These are phyloP conservation scores for Stephania japonica DNA, from an alignment of 164 flowering plant genomes.

Conservation along the genomic window DNA sequence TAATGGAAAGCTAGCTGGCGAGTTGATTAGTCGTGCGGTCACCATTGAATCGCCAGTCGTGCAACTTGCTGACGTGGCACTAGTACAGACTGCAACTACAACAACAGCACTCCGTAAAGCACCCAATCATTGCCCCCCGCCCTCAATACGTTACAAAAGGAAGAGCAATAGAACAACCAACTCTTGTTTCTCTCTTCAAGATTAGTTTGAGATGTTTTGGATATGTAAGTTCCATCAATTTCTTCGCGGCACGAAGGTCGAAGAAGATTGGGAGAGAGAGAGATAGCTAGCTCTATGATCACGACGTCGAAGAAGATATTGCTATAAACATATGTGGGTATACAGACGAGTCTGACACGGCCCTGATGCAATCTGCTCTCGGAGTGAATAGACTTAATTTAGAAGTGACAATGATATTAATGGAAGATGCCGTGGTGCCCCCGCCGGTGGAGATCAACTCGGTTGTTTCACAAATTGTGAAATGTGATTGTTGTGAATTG, in stretches of 20 bases:
- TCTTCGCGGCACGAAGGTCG: conserved; percentile 20
- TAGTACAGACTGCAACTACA: too few relatives aligned
- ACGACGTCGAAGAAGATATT: too few relatives aligned
- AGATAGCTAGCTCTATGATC: conserved; percentile 40
- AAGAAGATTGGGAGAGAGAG: conserved; percentile 76
- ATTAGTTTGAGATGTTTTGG: conserved; percentile 39
- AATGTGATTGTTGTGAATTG: conserved; percentile 71
- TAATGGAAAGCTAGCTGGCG: neutral
- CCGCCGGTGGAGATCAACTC: too few relatives aligned
- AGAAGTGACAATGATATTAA: too few relatives aligned
- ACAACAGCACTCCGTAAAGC: neutral
- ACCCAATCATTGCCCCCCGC: neutral
- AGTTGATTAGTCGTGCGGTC: neutral
- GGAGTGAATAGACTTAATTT: too few relatives aligned
- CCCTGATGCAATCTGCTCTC: too few relatives aligned
- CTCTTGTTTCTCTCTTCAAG: neutral
- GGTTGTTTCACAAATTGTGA: conserved; percentile 14
- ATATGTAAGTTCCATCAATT: conserved; percentile 17
- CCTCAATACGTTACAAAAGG: neutral
- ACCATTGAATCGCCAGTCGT: neutral
- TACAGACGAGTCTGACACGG: too few relatives aligned
- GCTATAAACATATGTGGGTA: too few relatives aligned
- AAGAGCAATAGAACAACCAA: too few relatives aligned
- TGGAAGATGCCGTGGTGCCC: too few relatives aligned
- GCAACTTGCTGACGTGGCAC: neutral